Conservation (phyloP, 2,329 filamentous ascomycete genomes). For the Cladorrhinum sp. region DNA sequence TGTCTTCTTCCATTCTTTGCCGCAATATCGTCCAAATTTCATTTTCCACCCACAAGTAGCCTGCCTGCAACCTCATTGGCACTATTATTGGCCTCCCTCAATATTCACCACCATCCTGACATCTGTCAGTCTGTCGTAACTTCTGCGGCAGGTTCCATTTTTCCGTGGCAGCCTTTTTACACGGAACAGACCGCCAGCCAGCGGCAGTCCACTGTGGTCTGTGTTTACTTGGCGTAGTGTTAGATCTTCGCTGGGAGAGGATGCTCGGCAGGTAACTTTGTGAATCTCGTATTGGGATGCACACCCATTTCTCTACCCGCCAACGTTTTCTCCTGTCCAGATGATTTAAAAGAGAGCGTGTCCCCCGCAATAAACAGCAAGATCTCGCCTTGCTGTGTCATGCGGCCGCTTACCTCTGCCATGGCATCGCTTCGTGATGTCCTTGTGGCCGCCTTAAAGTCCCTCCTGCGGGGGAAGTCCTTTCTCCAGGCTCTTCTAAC, state of each 20-base stretch:
- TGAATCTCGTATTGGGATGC: constrained; percentile 14
- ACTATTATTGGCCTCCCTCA: constrained; percentile 1
- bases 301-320: constrained; percentile 12
- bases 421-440: constrained; percentile 57
- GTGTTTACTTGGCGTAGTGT: constrained; percentile 20
- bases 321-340: constrained; percentile 1
- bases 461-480: constrained; percentile 57
- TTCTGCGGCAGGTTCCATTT: constrained; percentile 27
- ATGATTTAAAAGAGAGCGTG: constrained; percentile 25
- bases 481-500: constrained; percentile 56
- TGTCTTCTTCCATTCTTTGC: constrained; percentile 11
- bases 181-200: not conserved
- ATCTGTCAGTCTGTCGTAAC: not conserved
- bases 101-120: not conserved
- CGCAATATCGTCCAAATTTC: constrained; percentile 12
- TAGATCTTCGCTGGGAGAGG: constrained; percentile 7
- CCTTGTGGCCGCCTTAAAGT: constrained; percentile 55
- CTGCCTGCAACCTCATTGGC: not conserved
- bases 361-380: not conserved
- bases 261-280: constrained; percentile 1
- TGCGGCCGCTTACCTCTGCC: constrained; percentile 52
- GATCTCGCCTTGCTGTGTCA: constrained; percentile 32
- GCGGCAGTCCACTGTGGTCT: constrained; percentile 18
- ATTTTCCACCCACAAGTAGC: constrained; percentile 13
- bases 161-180: constrained; percentile 25